phyloP scores from a whole-genome alignment of 1,284 basidiomycete species.

The Ustilago trichophora region DNA sequence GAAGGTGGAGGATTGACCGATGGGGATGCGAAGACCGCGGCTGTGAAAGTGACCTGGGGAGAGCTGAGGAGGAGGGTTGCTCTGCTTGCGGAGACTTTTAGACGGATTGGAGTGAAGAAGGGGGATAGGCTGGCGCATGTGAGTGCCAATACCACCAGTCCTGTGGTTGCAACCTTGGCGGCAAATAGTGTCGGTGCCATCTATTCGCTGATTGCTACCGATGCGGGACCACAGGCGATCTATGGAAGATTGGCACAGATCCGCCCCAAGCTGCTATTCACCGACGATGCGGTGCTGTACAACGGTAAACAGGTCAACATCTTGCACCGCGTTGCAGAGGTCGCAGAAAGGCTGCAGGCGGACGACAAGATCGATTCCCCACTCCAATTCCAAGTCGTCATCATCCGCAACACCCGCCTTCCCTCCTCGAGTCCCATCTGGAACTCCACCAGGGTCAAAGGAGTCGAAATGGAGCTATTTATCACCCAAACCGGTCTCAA shows the following conservation, averaged over 20 bases:
- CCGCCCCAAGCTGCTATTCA: conserved; percentile 66
- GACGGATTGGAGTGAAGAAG: conserved; percentile 29
- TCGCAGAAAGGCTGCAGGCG: conserved; percentile 46
- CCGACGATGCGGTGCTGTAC: conserved; percentile 66
- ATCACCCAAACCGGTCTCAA: conserved; percentile 21
- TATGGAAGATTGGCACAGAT: conserved; percentile 59
- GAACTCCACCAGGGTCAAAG: conserved; percentile 16
- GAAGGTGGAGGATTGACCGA: conserved; percentile 37
- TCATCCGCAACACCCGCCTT: conserved; percentile 29
- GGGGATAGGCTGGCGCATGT: conserved; percentile 43
- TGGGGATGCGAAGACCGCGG: conserved; percentile 5
- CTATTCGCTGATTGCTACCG: conserved; percentile 49
- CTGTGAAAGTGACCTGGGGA: conserved; percentile 38
- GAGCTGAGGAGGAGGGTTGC: conserved; percentile 40
- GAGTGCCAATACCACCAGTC: conserved; percentile 31
- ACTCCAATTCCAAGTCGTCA: conserved; percentile 41
- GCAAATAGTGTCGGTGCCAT: conserved; percentile 51
- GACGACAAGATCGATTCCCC: conserved; percentile 46
- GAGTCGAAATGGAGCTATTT: conserved; percentile 20
- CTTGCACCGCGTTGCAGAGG: conserved; percentile 46
- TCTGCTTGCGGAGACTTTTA: conserved; percentile 34
- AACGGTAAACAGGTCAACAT: conserved; percentile 63
- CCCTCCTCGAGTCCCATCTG: conserved; percentile 10
- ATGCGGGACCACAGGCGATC: conserved; percentile 44
- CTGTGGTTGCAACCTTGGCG: conserved; percentile 38